phyloP scores from a whole-genome alignment of 1,284 basidiomycete species.

The Sporisorium iseilematis-ciliati region DNA sequence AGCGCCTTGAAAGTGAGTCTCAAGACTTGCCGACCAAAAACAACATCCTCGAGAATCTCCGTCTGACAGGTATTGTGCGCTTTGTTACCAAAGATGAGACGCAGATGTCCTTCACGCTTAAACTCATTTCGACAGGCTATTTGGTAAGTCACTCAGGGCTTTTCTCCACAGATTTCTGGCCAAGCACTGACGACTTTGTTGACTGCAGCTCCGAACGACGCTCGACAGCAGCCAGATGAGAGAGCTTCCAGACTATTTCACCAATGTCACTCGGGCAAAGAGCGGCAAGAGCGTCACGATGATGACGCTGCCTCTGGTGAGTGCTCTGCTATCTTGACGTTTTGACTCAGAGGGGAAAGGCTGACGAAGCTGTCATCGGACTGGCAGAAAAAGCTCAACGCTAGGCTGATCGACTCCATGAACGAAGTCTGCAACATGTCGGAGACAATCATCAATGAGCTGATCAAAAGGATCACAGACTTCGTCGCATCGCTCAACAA shows the following conservation, averaged over 20 bases:
- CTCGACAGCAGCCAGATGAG: conserved; percentile 19
- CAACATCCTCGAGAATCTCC: no score
- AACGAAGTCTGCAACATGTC: conserved; percentile 86
- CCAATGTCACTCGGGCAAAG: conserved; percentile 74
- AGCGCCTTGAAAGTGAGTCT: conserved; percentile 28
- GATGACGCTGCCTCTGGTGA: conserved; percentile 77
- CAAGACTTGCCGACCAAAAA: background rate
- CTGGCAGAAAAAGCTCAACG: conserved; percentile 81
- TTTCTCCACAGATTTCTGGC: background rate
- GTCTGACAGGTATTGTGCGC: no score
- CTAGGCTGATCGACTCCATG: conserved; percentile 83
- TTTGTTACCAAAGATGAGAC: conserved; percentile 71
- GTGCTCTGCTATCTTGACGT: background rate
- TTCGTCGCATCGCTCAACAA: conserved; percentile 54
- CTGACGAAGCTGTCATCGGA: background rate
- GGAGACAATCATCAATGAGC: conserved; percentile 70
- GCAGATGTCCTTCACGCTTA: conserved; percentile 76
- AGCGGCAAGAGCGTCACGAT: conserved; percentile 81
- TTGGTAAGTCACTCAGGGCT: conserved; percentile 73
- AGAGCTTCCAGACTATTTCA: conserved; percentile 71
- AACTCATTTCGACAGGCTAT: conserved; percentile 79
- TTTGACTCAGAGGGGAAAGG: background rate
- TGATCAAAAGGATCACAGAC: conserved; percentile 41
- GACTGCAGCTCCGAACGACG: conserved; percentile 25
- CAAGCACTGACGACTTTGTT: background rate